Percentiles rank a stretch among this genome's conserved stretches.
Evolutionary conservation across 192 early-diverging fungal genomes (phyloP).

Genomic region (Coemansia sp.): DNA sequence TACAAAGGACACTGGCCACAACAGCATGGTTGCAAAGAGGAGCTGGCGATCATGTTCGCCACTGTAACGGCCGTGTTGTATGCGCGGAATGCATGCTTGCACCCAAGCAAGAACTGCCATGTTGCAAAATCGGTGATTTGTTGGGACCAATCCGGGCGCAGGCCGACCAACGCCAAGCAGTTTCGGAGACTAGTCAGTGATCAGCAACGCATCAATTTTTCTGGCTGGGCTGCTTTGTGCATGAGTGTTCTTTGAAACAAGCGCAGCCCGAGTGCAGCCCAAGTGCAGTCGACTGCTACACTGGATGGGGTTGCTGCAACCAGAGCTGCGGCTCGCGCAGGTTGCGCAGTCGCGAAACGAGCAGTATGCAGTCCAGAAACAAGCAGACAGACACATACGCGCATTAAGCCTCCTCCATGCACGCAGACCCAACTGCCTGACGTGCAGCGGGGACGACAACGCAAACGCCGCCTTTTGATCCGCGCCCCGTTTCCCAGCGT

Average conservation of each 20-base stretch:
- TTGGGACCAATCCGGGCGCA: neutral
- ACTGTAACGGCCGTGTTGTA: neutral
- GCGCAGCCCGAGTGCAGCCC: no score
- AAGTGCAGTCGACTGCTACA: no score
- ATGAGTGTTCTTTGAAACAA: neutral
- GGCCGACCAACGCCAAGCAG: neutral
- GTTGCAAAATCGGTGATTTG: neutral
- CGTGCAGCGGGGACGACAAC: slow-evolving; percentile 1
- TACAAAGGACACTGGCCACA: neutral
- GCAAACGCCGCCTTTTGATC: slow-evolving; percentile 4
- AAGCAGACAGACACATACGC: neutral
- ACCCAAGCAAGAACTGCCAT: no score
- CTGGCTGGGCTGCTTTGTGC: neutral
- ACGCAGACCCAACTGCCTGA: neutral
- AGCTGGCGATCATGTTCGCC: no score
- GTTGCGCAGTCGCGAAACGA: slow-evolving; percentile 1
- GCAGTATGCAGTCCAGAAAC: slow-evolving; percentile 2
- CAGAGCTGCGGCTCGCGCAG: neutral
- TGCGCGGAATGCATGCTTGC: neutral
- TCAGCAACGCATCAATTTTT: neutral
- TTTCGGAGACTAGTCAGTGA: neutral
- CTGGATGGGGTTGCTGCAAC: no score
- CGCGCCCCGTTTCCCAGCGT: neutral
- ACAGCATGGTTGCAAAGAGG: no score
- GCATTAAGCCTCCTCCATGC: slow-evolving; percentile 5